These are phyloP conservation scores for Aspergillus spinulosporus DNA, from an alignment of 2,329 filamentous ascomycete species.

Conservation along the genomic window DNA sequence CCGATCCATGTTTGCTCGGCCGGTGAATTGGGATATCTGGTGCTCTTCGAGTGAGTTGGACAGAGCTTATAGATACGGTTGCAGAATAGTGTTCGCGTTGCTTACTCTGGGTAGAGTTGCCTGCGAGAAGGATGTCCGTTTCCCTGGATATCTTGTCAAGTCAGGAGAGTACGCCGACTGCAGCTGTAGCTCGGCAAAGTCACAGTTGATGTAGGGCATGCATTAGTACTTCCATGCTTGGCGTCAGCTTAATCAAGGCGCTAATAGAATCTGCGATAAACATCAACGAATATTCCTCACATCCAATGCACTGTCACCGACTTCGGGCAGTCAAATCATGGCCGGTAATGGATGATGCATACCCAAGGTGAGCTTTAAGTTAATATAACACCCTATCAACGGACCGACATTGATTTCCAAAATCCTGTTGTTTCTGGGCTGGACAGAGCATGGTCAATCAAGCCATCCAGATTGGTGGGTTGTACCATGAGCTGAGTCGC, in stretches of 20 bases:
- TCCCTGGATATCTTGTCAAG: neutral
- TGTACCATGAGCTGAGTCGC: neutral
- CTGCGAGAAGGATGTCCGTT: no score
- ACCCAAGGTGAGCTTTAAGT: no score
- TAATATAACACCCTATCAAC: neutral
- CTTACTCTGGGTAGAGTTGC: no score
- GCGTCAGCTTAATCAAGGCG: no score
- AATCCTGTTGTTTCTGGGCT: neutral
- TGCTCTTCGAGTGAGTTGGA: neutral
- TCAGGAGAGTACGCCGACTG: neutral
- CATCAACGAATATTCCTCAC: neutral
- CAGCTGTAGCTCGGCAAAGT: no score
- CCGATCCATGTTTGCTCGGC: neutral
- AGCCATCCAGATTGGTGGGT: neutral
- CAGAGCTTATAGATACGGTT: neutral
- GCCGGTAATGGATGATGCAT: neutral
- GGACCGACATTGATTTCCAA: neutral
- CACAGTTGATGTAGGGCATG: no score
- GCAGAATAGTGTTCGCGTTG: no score
- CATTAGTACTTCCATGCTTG: no score
- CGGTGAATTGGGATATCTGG: neutral
- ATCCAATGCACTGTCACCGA: neutral
- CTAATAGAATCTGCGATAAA: neutral
- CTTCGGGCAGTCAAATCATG: neutral
- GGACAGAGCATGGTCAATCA: conserved; percentile 2